Conservation (phyloP, 2,329 filamentous ascomycete genomes). For the Diaporthe humulicola region DNA sequence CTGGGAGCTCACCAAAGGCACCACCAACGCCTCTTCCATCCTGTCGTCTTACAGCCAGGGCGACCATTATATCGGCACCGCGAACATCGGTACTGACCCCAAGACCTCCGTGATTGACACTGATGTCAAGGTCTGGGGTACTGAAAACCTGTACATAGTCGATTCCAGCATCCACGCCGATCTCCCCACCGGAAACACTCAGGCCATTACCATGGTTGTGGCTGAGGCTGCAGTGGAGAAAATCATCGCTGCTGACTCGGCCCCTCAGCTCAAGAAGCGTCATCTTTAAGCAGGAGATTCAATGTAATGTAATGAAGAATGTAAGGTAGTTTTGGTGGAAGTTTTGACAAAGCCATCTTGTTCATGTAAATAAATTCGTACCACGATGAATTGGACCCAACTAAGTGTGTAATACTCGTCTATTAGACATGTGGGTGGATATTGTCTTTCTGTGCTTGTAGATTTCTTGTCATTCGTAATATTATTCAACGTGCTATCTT, state of each 20-base stretch:
- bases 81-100: conserved; percentile 71
- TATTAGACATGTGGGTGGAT: not conserved
- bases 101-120: conserved; percentile 70
- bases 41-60: not conserved
- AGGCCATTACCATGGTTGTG: conserved; percentile 73
- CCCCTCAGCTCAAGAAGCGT: not conserved
- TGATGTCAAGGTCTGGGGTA: conserved; percentile 75
- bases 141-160: conserved; percentile 77
- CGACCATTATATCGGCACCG: conserved; percentile 70
- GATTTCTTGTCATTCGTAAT: not conserved
- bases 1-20: conserved; percentile 1
- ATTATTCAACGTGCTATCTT: not conserved
- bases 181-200: conserved; percentile 77
- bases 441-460: not conserved
- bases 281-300: not conserved
- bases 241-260: conserved; percentile 48
- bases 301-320: not conserved
- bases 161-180: conserved; percentile 79
- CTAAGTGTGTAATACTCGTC: not conserved
- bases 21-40: conserved; percentile 3
- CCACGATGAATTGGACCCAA: not conserved
- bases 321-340: not conserved
- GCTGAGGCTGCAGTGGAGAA: conserved; percentile 71
- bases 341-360: no score
- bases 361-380: not conserved